Conservation (phyloP, 441 rosid genomes). For the Mallotus japonicus region DNA sequence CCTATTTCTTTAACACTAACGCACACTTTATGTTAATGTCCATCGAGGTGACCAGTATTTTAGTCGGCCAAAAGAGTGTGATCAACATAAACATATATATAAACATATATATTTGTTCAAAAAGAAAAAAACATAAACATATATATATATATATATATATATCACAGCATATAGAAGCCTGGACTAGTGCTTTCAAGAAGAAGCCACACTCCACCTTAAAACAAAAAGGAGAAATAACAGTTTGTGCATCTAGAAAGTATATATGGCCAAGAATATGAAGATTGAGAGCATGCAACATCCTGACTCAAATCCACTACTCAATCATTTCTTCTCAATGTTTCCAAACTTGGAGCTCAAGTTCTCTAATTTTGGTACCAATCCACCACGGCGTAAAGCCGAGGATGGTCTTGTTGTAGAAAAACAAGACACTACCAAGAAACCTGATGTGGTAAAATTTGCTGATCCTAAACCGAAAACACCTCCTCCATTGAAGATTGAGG, state of each 20-base stretch:
- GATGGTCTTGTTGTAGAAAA: neutral
- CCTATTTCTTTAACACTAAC: no score
- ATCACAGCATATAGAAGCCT: neutral
- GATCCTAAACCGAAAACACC: conserved; percentile 30
- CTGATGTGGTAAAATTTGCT: conserved; percentile 24
- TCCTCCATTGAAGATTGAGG: conserved; percentile 29
- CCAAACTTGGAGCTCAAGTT: conserved; percentile 10
- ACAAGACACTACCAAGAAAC: neutral
- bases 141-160: no score
- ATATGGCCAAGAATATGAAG: no score
- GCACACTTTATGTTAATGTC: no score
- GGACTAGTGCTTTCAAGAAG: neutral
- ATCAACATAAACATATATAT: no score
- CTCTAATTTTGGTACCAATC: neutral
- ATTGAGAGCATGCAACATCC: neutral
- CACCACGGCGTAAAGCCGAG: neutral
- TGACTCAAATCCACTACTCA: conserved; percentile 5
- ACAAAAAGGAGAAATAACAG: no score
- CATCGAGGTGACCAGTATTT: no score
- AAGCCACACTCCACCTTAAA: neutral
- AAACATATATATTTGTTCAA: no score
- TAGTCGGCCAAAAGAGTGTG: no score
- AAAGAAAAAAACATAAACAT: no score
- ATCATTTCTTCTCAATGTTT: conserved; percentile 13
- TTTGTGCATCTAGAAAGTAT: no score